Base-by-base conservation (phyloP, 768 basidiomycete species). In the Amanita phalloides region DNA sequence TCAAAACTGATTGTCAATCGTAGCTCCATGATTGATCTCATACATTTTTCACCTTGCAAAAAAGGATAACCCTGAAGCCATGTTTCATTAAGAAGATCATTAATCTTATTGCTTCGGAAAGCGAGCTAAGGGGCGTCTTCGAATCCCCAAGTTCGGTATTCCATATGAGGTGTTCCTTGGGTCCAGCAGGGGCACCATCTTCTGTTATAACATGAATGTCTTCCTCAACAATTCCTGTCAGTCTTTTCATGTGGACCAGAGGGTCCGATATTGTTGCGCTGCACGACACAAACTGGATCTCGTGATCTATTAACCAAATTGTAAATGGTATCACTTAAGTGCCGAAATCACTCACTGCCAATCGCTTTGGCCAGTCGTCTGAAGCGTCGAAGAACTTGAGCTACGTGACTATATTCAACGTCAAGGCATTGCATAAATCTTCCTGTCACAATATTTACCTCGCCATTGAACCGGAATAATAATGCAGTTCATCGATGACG, bases 251-350 rank as follows among this genome's bases (percentile, higher is more conserved):
- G 57, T 92, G 86, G 49, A 75, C 66, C 35, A 67, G 65, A 5
- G 91, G 89, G 54, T 89, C 85, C 4, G 81, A 71, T 41, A 95
- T 84, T 0, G 91, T 95, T 33, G 91, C 91, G 55, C 87, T 91
- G 61, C 91, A 94, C 10, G 90, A 91, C 5, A 94, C 78, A 60
- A 89, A 91, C 14, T 69, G 75, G 2, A 75, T 61, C 0, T 66
- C 68, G 45, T 66, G 64, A 59, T 90, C 88, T 86, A 51, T 26
- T 3, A 10, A 33, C 8, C 45, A 14, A 36, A 42, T 20, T 50
- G 17, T 42, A 20, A 38, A 53, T 48, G 23, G n/a, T 33, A 25
- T 20, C 25, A 20, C 28, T 26, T 33, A 26, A 21, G 28, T 21
- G n/a, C 14, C 53, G 41, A 10, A 26, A 30, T n/a, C 37, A 60